phyloP scores from a whole-genome alignment of 306 rosid genomes.

The Castanea crenata region DNA sequence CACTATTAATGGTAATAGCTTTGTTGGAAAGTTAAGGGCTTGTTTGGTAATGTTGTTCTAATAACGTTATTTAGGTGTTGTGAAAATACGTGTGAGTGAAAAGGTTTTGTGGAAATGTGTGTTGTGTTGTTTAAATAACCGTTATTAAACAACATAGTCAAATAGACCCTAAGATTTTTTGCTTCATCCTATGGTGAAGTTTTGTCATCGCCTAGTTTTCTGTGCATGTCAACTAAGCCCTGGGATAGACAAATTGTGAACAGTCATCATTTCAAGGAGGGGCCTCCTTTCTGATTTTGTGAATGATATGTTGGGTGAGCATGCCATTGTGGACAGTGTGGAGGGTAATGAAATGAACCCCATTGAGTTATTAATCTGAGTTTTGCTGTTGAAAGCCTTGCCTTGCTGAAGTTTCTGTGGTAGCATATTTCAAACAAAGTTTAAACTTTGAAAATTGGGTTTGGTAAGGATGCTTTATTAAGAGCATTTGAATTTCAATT shows the following conservation, averaged over 20 bases:
- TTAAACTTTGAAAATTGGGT: no score
- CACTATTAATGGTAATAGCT: constrained; percentile 45
- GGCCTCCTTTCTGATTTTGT: constrained; percentile 53
- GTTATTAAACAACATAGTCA: no score
- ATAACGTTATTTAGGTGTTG: no score
- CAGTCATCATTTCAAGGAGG: constrained; percentile 50
- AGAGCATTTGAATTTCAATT: no score
- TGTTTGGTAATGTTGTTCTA: no score
- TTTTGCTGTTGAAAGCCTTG: constrained; percentile 82
- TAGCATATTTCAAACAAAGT: no score
- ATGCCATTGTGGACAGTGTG: constrained; percentile 42
- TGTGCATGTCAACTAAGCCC: constrained; percentile 53
- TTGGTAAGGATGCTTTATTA: no score
- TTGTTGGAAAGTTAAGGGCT: constrained; percentile 46
- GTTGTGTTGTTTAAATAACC: no score
- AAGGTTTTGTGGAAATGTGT: no score
- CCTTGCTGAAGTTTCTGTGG: constrained; percentile 48
- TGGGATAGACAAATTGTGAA: constrained; percentile 64
- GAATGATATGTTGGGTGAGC: constrained; percentile 62
- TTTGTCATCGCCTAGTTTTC: constrained; percentile 52
- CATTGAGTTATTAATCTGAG: constrained; percentile 68
- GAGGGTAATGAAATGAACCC: constrained; percentile 48
- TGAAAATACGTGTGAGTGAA: no score
- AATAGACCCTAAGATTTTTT: constrained; percentile 30
- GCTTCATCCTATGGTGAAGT: constrained; percentile 62